These are phyloP conservation scores for Byssoonygena ceratinophila DNA, from an alignment of 2,329 filamentous ascomycete species.

Conservation along the genomic window DNA sequence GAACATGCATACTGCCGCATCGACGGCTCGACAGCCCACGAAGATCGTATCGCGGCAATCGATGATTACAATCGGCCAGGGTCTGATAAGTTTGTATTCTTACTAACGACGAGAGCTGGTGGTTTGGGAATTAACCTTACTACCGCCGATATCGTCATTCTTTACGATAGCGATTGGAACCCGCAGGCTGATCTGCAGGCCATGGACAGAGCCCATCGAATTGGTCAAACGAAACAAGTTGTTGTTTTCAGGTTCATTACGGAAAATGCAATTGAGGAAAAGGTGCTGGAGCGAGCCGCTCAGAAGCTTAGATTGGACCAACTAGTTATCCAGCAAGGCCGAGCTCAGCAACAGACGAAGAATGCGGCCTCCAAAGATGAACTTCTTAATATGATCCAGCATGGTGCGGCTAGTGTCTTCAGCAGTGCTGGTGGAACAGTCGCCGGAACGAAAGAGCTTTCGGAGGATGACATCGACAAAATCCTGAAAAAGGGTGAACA, in stretches of 20 bases:
- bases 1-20: slow-evolving; percentile 95
- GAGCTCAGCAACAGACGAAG: slow-evolving; percentile 81
- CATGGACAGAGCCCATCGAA: slow-evolving; percentile 97
- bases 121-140: slow-evolving; percentile 96
- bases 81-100: slow-evolving; percentile 93
- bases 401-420: slow-evolving; percentile 93
- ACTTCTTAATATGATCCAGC: slow-evolving; percentile 94
- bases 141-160: slow-evolving; percentile 83
- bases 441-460: slow-evolving; percentile 52
- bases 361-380: slow-evolving; percentile 93
- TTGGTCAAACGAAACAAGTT: slow-evolving; percentile 97
- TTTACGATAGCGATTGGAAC: slow-evolving; percentile 98
- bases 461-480: slow-evolving; percentile 80
- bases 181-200: slow-evolving; percentile 96
- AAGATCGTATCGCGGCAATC: slow-evolving; percentile 93
- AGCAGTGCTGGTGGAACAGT: slow-evolving; percentile 57
- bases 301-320: slow-evolving; percentile 95
- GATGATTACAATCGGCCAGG: slow-evolving; percentile 96
- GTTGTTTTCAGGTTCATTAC: slow-evolving; percentile 95
- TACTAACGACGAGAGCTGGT: slow-evolving; percentile 89
- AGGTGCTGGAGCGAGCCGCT: slow-evolving; percentile 89
- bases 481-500: slow-evolving; percentile 80
- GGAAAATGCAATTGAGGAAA: slow-evolving; percentile 96
- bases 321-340: slow-evolving; percentile 93
- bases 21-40: slow-evolving; percentile 89